These are phyloP conservation scores for Orbilia quercus DNA, from an alignment of 2,329 filamentous ascomycete genomes.

Conservation along the genomic window DNA sequence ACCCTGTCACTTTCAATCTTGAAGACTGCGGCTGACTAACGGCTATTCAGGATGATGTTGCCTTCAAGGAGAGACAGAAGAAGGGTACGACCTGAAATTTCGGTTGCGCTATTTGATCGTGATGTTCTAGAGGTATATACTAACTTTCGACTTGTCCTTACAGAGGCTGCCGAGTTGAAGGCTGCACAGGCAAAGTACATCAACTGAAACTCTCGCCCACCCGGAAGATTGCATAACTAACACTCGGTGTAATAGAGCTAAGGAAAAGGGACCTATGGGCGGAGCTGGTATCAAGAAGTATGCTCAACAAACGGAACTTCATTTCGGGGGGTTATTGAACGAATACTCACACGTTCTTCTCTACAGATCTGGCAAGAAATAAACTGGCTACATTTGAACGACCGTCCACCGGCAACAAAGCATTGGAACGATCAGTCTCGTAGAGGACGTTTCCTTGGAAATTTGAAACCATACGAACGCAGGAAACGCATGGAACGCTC, in stretches of 20 bases:
- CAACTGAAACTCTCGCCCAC: neutral
- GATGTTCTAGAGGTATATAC: neutral
- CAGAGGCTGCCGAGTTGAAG: constrained; percentile 60
- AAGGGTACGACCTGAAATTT: constrained; percentile 51
- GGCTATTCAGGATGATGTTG: constrained; percentile 52
- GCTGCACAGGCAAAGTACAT: constrained; percentile 58
- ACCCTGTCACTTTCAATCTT: neutral
- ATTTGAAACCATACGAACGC: no score
- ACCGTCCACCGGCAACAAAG: constrained; percentile 12
- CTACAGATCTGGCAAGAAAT: constrained; percentile 59
- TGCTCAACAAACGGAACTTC: neutral
- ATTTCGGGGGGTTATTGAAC: neutral
- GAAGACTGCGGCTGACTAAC: constrained; percentile 1
- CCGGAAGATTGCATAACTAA: constrained; percentile 14
- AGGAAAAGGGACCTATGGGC: constrained; percentile 39
- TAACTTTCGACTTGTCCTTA: constrained; percentile 12
- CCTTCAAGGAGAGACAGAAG: constrained; percentile 60
- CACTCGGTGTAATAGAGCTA: constrained; percentile 25
- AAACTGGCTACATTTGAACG: constrained; percentile 18
- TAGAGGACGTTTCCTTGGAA: no score
- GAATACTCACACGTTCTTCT: constrained; percentile 9
- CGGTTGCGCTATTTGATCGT: neutral
- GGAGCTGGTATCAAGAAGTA: constrained; percentile 60
- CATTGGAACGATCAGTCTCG: constrained; percentile 18
- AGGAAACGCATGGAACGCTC: constrained; percentile 19